A percentile compares a stretch with the other conserved stretches of the same genome.
These are phyloP conservation scores for Knoxdaviesia proteae DNA, from an alignment of 2,329 filamentous ascomycete genomes.

Conservation along the genomic window DNA sequence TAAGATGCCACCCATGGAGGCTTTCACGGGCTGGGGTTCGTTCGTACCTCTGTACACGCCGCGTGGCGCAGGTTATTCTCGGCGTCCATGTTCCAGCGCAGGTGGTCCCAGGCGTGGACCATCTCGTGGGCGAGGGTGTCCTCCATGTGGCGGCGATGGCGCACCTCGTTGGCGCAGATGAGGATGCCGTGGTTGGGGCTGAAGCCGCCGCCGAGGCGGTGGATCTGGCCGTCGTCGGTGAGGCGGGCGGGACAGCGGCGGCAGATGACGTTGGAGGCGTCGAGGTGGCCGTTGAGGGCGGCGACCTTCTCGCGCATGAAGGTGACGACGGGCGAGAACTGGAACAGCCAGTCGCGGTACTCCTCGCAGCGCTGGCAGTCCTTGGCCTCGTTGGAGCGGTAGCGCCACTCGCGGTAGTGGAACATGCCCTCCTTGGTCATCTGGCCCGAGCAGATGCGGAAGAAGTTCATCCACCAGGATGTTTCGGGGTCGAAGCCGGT, in stretches of 20 bases:
- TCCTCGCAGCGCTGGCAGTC: slow-evolving; percentile 70
- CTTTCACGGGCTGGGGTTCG: background rate
- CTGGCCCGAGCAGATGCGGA: slow-evolving; percentile 55
- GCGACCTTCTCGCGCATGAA: slow-evolving; percentile 71
- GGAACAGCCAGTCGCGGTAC: slow-evolving; percentile 64
- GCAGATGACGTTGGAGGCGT: slow-evolving; percentile 59
- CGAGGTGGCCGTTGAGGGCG: slow-evolving; percentile 58
- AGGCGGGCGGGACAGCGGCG: slow-evolving; percentile 48
- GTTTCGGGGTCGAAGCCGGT: slow-evolving; percentile 42
- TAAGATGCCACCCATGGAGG: background rate
- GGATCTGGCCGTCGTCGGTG: slow-evolving; percentile 35
- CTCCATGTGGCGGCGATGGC: slow-evolving; percentile 62
- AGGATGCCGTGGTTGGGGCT: slow-evolving; percentile 70
- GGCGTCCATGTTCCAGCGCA: slow-evolving; percentile 81
- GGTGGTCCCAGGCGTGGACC: slow-evolving; percentile 89
- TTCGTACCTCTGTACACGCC: slow-evolving; percentile 69
- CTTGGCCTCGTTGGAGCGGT: slow-evolving; percentile 50
- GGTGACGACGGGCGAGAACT: slow-evolving; percentile 66
- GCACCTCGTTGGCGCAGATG: slow-evolving; percentile 80
- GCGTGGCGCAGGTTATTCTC: slow-evolving; percentile 63
- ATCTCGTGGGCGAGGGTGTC: slow-evolving; percentile 94
- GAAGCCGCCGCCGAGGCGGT: slow-evolving; percentile 60
- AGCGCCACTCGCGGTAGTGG: slow-evolving; percentile 59
- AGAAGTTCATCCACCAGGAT: slow-evolving; percentile 64
- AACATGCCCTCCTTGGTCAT: slow-evolving; percentile 48